Conservation (phyloP, 257 asterid genomes). For the Solanum ossicruentum region DNA sequence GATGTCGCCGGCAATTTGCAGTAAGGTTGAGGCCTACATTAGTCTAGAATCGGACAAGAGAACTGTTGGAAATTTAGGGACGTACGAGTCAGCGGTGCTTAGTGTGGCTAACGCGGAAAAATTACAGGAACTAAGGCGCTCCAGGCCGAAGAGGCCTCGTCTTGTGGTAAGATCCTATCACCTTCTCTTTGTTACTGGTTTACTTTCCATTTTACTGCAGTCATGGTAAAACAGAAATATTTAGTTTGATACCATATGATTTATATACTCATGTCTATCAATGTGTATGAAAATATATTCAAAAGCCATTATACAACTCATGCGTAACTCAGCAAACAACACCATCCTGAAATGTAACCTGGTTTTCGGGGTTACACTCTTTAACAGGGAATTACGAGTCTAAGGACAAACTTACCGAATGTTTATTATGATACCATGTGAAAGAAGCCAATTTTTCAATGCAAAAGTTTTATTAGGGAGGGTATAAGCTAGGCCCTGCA, state of each 20-base stretch:
- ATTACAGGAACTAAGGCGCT: conserved; percentile 39
- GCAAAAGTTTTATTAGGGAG: neutral
- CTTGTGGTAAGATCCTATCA: conserved; percentile 25
- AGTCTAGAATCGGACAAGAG: conserved; percentile 62
- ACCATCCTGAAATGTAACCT: neutral
- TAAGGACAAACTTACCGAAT: no score
- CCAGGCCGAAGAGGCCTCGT: conserved; percentile 55
- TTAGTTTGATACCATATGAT: neutral
- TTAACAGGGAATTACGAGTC: neutral
- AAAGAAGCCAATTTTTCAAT: no score
- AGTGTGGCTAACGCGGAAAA: conserved; percentile 61
- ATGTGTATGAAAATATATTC: neutral
- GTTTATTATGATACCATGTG: neutral
- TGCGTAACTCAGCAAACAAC: neutral
- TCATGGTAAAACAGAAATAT: neutral
- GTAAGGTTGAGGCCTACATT: conserved; percentile 60
- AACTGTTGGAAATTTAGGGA: conserved; percentile 55
- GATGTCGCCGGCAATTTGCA: conserved; percentile 34
- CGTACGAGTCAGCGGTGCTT: conserved; percentile 76
- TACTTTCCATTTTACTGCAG: neutral
- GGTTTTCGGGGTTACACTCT: neutral
- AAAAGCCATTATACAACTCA: no score
- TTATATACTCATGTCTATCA: neutral
- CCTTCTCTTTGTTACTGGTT: neutral
- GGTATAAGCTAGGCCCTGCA: no score